Evolutionary conservation across 2,329 filamentous ascomycete genomes (phyloP).

Genomic region (Pestalotiopsis sp.): DNA sequence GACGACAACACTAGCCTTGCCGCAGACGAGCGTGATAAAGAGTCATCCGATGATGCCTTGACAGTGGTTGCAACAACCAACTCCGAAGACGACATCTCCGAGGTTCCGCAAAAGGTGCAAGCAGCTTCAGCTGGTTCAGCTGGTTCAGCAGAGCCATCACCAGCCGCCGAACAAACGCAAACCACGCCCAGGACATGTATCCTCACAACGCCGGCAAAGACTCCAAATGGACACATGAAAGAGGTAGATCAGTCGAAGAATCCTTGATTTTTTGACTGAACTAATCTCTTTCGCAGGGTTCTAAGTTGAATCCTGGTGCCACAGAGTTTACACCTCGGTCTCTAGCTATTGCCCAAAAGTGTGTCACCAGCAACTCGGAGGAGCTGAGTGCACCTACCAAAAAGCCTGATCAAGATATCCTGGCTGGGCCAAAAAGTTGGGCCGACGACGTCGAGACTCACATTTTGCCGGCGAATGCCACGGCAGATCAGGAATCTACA

Average conservation of each 20-base stretch:
- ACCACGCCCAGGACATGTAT: constrained; percentile 15
- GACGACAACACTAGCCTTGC: not conserved
- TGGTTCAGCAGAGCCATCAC: too few relatives aligned
- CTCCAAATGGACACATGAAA: constrained; percentile 44
- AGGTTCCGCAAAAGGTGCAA: not conserved
- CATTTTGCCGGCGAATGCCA: not conserved
- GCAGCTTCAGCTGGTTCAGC: not conserved
- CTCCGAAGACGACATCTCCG: not conserved
- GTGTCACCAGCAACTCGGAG: too few relatives aligned
- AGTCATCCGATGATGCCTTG: not conserved
- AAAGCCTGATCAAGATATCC: constrained; percentile 15
- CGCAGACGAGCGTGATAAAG: not conserved
- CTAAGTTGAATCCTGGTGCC: constrained; percentile 58
- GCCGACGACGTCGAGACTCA: constrained; percentile 31
- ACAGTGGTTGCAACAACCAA: not conserved
- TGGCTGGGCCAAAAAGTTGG: constrained; percentile 27
- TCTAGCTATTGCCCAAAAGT: constrained; percentile 15
- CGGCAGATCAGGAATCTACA: not conserved
- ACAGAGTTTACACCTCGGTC: constrained; percentile 57
- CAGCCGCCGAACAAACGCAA: not conserved
- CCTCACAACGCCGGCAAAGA: constrained; percentile 24
- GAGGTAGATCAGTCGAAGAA: constrained; percentile 52
- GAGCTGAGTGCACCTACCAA: not conserved
- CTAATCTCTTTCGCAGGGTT: constrained; percentile 50
- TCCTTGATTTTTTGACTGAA: constrained; percentile 42